Percentiles rank a stretch among this genome's conserved stretches.
Conservation (phyloP, 1,284 basidiomycete genomes). For the Meira nashicola region DNA sequence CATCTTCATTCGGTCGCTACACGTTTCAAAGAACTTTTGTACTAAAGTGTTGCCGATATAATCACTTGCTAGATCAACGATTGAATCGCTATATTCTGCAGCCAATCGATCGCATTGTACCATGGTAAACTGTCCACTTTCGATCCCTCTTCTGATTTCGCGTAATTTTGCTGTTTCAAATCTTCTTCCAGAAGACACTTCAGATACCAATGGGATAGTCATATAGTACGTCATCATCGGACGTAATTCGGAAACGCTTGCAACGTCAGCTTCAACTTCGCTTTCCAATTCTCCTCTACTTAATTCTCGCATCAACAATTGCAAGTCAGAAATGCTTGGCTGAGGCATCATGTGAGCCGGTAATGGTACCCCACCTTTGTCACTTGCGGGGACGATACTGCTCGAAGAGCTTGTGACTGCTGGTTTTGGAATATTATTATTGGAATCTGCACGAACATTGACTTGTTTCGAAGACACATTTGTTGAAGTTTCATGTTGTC, state of each 20-base stretch:
- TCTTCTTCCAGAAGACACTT: conserved; percentile 54
- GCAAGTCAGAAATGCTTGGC: conserved; percentile 63
- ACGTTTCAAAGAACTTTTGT: conserved; percentile 93
- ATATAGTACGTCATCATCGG: conserved; percentile 57
- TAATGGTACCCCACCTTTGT: conserved; percentile 49
- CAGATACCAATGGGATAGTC: conserved; percentile 41
- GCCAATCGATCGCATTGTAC: conserved; percentile 87
- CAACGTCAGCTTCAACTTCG: conserved; percentile 21
- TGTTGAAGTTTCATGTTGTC: neutral
- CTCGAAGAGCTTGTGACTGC: conserved; percentile 36
- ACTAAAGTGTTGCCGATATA: conserved; percentile 98
- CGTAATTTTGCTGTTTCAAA: conserved; percentile 83
- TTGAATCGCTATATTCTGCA: conserved; percentile 75
- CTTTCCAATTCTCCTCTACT: conserved; percentile 62
- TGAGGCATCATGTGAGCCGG: conserved; percentile 43
- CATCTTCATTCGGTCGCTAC: conserved; percentile 70
- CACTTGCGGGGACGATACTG: conserved; percentile 50
- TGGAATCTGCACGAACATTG: neutral
- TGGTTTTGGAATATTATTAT: neutral
- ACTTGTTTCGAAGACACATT: neutral
- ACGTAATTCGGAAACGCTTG: conserved; percentile 64
- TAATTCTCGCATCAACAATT: conserved; percentile 90
- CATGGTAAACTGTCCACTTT: conserved; percentile 71
- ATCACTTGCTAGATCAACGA: conserved; percentile 84
- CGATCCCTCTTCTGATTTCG: conserved; percentile 85